Base-by-base conservation (phyloP, 2,329 filamentous ascomycete species). In the Septoria petroselini region DNA sequence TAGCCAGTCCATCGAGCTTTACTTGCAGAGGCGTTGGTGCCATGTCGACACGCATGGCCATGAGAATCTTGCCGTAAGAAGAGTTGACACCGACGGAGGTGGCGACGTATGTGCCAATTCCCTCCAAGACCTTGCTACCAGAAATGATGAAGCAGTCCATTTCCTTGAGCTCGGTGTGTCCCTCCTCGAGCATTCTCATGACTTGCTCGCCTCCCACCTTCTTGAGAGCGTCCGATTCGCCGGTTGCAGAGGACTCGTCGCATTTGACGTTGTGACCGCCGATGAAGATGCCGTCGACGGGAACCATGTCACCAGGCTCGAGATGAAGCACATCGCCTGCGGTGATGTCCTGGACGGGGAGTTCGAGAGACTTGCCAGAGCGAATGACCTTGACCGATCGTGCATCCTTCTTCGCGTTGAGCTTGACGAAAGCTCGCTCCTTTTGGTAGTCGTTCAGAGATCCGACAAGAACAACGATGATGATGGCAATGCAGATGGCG, bases 141-240 rank as follows among this genome's bases (percentile, higher is more conserved):
- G 90, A 95, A 60, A 95, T 87, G 60, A 95, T 89, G 68, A 91
- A 91, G 0, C 87, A 87, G 60, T 91, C 86, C 54, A 85, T 71
- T 60, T 89, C 88, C 71, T 77, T 76, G 31, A 84, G 70, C 12
- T 75, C 75, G 43, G 82, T 74, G 50, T 82, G 75, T 37, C 79
- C 81, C 52, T 83, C 77, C 55, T 85, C 83, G 3, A 81, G 48
- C 48, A 58, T 76, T 27, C 75, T 76, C 64, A 79, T 83, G 18
- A 88, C 86, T 18, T 85, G 83, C 17, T 81, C 78, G 3, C 77
- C 83, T 1, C 79, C 67, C 1, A 73, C 76, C 68, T 90, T 91
- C 61, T 80, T 82, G 18, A 90, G 72, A 7, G 87, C 68, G 54
- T 86, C 84, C 0, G 85, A 88, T 70, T 90, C 86, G 49, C 86